These are phyloP conservation scores for Aspergillus diversus DNA, from an alignment of 495 filamentous ascomycete genomes.

Conservation along the genomic window DNA sequence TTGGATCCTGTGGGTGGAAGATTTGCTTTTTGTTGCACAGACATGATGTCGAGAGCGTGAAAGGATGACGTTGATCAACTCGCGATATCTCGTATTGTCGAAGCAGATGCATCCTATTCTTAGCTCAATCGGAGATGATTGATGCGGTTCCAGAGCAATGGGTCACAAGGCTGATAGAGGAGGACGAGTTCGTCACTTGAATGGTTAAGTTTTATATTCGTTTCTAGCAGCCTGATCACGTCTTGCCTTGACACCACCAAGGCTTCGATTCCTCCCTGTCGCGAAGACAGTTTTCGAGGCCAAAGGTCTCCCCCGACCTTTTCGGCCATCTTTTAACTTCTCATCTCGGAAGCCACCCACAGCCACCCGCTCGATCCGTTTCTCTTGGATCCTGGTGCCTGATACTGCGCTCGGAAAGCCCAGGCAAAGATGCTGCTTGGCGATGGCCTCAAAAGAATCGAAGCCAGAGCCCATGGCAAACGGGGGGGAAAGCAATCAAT, in stretches of 20 bases:
- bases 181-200: not conserved
- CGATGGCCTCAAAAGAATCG: no score
- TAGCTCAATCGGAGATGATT: not conserved
- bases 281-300: no score
- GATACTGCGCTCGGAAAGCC: no score
- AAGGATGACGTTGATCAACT: not conserved
- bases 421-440: no score
- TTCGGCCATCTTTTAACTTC: no score
- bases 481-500: no score
- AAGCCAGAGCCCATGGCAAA: no score
- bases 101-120: not conserved
- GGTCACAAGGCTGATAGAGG: not conserved
- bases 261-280: no score
- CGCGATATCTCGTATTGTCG: not conserved
- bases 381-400: no score
- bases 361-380: no score
- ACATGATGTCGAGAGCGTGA: not conserved
- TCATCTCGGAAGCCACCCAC: no score
- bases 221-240: not conserved
- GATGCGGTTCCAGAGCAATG: not conserved
- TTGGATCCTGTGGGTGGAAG: not conserved
- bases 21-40: not conserved
- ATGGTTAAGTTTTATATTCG: not conserved
- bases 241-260: not conserved
- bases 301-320: no score